phyloP scores from a whole-genome alignment of 768 basidiomycete species.

The Leccinum uliginosum region DNA sequence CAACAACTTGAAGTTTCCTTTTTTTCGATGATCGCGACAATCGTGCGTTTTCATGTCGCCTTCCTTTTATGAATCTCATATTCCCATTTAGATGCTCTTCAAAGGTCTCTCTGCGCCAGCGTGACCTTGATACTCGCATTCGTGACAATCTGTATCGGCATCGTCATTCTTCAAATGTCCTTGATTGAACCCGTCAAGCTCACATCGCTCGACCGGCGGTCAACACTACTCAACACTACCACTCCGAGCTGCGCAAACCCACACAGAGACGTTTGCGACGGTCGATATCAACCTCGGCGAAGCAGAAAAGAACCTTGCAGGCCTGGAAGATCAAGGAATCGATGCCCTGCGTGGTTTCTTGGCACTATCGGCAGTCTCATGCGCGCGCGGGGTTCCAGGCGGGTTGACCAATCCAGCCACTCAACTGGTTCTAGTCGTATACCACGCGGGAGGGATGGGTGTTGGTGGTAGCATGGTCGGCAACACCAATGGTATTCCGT shows the following conservation, averaged over 20 bases:
- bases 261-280: conserved; percentile 50
- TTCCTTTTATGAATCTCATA: background rate
- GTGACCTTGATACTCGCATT: conserved; percentile 92
- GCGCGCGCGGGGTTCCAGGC: conserved; percentile 53
- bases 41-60: conserved; percentile 42
- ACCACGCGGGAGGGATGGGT: conserved; percentile 18
- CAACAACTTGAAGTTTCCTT: conserved; percentile 81
- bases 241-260: conserved; percentile 71
- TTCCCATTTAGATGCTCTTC: conserved; percentile 66
- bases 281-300: conserved; percentile 32
- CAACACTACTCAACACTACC: conserved; percentile 91
- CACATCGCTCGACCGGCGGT: conserved; percentile 77
- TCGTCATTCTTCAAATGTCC: conserved; percentile 93
- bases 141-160: conserved; percentile 88
- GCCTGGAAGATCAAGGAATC: conserved; percentile 86
- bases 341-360: conserved; percentile 85
- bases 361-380: conserved; percentile 91
- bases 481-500: conserved; percentile 19
- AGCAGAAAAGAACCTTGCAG: conserved; percentile 60
- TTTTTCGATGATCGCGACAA: conserved; percentile 79
- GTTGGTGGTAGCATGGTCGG: conserved; percentile 28
- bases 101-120: conserved; percentile 78
- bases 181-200: conserved; percentile 85
- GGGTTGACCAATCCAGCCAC: conserved; percentile 46
- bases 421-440: conserved; percentile 20